A percentile compares a stretch with the other conserved stretches of the same genome.
phyloP scores from a whole-genome alignment of 2,329 filamentous ascomycete species.

The Trichoderma atrobrunneum region DNA sequence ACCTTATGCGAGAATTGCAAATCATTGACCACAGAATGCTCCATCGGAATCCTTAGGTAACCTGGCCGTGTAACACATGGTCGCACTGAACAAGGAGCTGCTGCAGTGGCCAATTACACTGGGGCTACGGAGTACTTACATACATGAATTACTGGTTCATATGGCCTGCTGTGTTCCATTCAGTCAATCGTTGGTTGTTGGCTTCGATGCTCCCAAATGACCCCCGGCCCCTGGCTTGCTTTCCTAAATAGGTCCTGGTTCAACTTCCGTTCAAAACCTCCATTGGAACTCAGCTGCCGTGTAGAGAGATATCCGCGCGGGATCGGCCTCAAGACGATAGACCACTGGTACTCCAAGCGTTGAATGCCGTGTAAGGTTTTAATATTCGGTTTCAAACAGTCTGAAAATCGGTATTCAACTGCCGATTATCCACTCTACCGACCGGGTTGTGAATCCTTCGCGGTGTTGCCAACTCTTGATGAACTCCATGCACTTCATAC shows the following conservation, averaged over 20 bases:
- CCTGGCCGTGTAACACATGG: neutral
- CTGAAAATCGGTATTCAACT: neutral
- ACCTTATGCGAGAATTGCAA: neutral
- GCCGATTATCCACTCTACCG: neutral
- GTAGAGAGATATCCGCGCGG: neutral
- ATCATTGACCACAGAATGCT: neutral
- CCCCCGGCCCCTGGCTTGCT: neutral
- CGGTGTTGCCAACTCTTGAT: neutral
- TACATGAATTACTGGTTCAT: neutral
- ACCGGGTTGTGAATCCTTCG: neutral
- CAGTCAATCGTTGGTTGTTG: neutral
- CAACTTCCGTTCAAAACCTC: neutral
- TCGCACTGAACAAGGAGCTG: neutral
- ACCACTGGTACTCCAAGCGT: neutral
- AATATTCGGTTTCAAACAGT: neutral
- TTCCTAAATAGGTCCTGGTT: neutral
- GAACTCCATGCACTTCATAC: neutral
- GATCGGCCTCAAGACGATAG: neutral
- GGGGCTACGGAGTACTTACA: neutral
- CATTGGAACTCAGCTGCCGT: neutral
- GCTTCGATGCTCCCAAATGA: neutral
- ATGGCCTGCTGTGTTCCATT: neutral
- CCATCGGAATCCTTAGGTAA: neutral
- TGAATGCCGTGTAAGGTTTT: neutral
- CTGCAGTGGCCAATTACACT: neutral